These are phyloP conservation scores for Aspergillus tanneri DNA, from an alignment of 2,329 filamentous ascomycete species.

Conservation along the genomic window DNA sequence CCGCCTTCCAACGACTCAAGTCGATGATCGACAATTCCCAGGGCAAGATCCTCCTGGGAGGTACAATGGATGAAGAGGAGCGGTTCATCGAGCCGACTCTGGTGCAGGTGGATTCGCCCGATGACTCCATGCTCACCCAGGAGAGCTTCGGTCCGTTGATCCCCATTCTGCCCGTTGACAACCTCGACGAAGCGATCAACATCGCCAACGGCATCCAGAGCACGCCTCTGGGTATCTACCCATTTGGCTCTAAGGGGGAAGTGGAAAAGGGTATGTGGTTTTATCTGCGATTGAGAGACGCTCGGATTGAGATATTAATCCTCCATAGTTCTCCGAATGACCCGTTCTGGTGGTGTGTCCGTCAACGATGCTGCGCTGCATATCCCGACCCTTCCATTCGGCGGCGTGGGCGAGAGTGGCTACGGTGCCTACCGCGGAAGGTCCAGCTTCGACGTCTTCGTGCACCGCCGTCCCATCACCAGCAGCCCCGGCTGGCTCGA, in stretches of 20 bases:
- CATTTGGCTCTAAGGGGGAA: constrained; percentile 79
- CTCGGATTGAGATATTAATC: background rate
- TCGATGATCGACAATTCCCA: constrained; percentile 81
- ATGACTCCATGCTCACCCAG: constrained; percentile 75
- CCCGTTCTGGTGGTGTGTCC: constrained; percentile 67
- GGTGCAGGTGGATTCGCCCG: constrained; percentile 72
- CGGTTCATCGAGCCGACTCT: constrained; percentile 89
- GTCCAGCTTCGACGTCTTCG: constrained; percentile 63
- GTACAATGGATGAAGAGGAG: constrained; percentile 73
- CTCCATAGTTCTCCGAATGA: constrained; percentile 56
- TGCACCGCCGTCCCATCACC: constrained; percentile 59
- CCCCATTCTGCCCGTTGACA: constrained; percentile 72
- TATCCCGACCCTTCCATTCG: constrained; percentile 72
- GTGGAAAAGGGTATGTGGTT: constrained; percentile 64
- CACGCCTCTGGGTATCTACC: constrained; percentile 79
- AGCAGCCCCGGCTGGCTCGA: constrained; percentile 63
- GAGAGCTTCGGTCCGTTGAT: constrained; percentile 95
- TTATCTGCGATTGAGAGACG: too few species aligned
- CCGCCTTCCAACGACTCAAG: constrained; percentile 80
- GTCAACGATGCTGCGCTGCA: constrained; percentile 65
- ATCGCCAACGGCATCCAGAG: constrained; percentile 77
- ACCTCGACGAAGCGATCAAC: constrained; percentile 80
- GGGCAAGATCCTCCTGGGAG: constrained; percentile 85
- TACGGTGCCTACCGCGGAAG: constrained; percentile 75
- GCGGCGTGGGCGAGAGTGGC: constrained; percentile 78